Conservation (phyloP, 2,329 filamentous ascomycete species). For the Cladosporium sp. region DNA sequence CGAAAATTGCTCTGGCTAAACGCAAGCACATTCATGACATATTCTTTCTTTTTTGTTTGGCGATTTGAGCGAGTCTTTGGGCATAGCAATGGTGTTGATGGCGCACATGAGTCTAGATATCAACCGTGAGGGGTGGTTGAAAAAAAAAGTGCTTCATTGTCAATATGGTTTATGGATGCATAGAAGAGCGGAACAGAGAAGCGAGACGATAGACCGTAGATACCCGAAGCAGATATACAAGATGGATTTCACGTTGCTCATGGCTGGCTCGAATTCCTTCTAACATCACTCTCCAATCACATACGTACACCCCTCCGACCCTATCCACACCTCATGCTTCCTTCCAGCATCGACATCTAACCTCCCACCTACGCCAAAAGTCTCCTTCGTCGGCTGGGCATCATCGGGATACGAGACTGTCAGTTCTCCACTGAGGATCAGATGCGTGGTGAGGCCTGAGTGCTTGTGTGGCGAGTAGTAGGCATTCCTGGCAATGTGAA, state of each 20-base stretch:
- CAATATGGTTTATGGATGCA: not conserved
- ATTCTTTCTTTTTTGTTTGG: conserved; percentile 1
- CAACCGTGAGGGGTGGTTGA: not conserved
- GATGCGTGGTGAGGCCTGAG: conserved; percentile 61
- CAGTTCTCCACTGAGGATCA: conserved; percentile 61
- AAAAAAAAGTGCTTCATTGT: not conserved
- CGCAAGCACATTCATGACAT: not conserved
- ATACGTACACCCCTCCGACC: conserved; percentile 62
- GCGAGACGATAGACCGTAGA: not conserved
- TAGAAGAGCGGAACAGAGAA: not conserved
- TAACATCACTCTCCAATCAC: conserved; percentile 52
- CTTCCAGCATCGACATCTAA: conserved; percentile 63
- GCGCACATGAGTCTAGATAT: not conserved
- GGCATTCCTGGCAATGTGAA: conserved; percentile 49
- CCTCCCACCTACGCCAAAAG: conserved; percentile 57
- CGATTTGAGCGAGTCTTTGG: conserved; percentile 11
- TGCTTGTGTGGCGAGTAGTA: conserved; percentile 68
- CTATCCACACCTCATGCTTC: conserved; percentile 68
- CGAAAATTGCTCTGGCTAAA: not conserved
- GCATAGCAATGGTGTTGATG: conserved; percentile 8
- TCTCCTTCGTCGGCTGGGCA: conserved; percentile 50
- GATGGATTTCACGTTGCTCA: not conserved
- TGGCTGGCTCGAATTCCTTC: not conserved
- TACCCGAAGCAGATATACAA: not conserved
- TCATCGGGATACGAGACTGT: conserved; percentile 66